A percentile compares a stretch with the other conserved stretches of the same genome.
phyloP scores from a whole-genome alignment of 768 basidiomycete species.

The Agrocybe pediades region DNA sequence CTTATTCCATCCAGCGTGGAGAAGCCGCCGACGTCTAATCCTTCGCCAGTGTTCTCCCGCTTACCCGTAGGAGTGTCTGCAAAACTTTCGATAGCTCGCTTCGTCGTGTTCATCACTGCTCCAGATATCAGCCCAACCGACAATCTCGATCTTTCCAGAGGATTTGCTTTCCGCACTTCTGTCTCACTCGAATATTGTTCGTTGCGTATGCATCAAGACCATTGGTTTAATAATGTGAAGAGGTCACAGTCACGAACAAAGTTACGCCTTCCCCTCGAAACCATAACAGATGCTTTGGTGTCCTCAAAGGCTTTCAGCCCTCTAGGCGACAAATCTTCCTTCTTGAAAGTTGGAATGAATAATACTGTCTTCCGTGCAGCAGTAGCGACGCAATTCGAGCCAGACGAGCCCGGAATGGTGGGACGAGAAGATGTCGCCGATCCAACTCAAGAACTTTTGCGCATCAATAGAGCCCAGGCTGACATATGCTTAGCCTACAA shows the following conservation, averaged over 20 bases:
- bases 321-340: conserved; percentile 37
- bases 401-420: conserved; percentile 63
- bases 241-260: conserved; percentile 50
- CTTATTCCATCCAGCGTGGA: conserved; percentile 28
- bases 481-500: conserved; percentile 30
- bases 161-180: conserved; percentile 60
- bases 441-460: conserved; percentile 45
- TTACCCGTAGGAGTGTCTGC: conserved; percentile 58
- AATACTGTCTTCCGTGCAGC: conserved; percentile 60
- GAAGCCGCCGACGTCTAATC: conserved; percentile 3
- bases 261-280: conserved; percentile 56
- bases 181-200: conserved; percentile 59
- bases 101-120: conserved; percentile 73
- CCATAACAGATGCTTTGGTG: conserved; percentile 43
- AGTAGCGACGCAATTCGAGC: conserved; percentile 64
- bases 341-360: conserved; percentile 45
- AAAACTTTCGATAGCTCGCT: conserved; percentile 58
- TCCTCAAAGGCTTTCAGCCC: conserved; percentile 36
- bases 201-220: conserved; percentile 39
- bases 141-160: conserved; percentile 64
- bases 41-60: conserved; percentile 33
- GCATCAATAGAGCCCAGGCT: conserved; percentile 31
- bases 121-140: conserved; percentile 79
- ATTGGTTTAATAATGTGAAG: conserved; percentile 35
- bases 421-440: conserved; percentile 52